These are phyloP conservation scores for Musa itinerans DNA, from an alignment of 176 grass and related monocot genomes.

Conservation along the genomic window DNA sequence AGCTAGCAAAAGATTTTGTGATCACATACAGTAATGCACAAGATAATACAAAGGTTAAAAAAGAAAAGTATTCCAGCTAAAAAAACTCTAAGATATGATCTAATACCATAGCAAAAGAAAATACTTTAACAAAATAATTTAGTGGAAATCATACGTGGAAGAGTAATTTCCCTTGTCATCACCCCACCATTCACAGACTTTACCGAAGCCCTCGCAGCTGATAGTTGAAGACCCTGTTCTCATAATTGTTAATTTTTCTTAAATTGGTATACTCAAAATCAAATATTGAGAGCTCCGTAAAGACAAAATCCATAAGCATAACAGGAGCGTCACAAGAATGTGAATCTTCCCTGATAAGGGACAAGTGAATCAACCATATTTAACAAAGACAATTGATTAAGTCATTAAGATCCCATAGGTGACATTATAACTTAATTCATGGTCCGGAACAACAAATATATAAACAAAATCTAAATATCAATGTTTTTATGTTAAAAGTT, in stretches of 20 bases:
- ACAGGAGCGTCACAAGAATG: neutral
- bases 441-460: neutral
- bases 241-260: neutral
- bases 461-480: neutral
- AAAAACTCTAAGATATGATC: neutral
- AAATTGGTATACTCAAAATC: neutral
- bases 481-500: neutral
- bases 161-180: conserved; percentile 38
- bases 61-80: conserved; percentile 4
- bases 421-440: neutral
- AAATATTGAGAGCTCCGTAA: neutral
- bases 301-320: neutral
- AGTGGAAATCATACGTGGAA: conserved; percentile 32
- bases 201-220: conserved; percentile 72
- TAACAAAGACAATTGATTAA: neutral
- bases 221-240: conserved; percentile 65
- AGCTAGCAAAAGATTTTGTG: neutral
- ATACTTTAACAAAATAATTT: neutral
- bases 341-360: neutral
- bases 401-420: too few species aligned
- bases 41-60: neutral
- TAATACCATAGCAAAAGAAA: neutral
- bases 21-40: conserved; percentile 6
- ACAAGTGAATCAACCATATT: neutral
- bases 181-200: conserved; percentile 24